Percentiles rank a stretch among this genome's conserved stretches.
phyloP scores from a whole-genome alignment of 1,284 basidiomycete genomes.

The Sparassis latifolia region DNA sequence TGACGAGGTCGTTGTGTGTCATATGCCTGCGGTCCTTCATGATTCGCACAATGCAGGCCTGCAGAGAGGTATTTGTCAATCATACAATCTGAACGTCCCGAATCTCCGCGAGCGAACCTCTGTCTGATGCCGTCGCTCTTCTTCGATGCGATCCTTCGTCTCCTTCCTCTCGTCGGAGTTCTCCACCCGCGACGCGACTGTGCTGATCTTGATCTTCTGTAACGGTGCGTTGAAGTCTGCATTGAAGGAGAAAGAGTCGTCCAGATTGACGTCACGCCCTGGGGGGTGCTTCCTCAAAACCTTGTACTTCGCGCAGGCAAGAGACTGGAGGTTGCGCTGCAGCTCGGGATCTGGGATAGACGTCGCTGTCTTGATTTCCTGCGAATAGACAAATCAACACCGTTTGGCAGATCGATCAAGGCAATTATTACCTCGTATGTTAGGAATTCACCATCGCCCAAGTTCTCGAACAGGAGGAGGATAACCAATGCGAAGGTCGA shows the following conservation, averaged over 20 bases:
- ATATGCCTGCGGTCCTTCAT: conserved; percentile 97
- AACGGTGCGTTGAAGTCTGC: conserved; percentile 72
- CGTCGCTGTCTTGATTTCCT: conserved; percentile 72
- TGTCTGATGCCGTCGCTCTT: conserved; percentile 86
- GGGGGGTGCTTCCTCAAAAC: conserved; percentile 89
- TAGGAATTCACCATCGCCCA: conserved; percentile 62
- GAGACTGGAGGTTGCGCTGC: conserved; percentile 87
- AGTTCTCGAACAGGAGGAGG: conserved; percentile 81
- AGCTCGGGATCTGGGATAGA: conserved; percentile 75
- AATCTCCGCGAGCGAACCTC: conserved; percentile 54
- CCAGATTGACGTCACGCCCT: conserved; percentile 70
- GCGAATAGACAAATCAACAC: neutral
- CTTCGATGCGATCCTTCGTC: conserved; percentile 87
- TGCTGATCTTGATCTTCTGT: conserved; percentile 92
- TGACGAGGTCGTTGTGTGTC: conserved; percentile 84
- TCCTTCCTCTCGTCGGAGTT: conserved; percentile 84
- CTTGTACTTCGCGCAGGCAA: conserved; percentile 97
- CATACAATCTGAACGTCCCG: neutral
- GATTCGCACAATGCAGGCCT: conserved; percentile 96
- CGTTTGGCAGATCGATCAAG: too few species aligned
- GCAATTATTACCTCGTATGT: conserved; percentile 55
- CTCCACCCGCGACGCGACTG: conserved; percentile 84
- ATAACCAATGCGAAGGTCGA: conserved; percentile 89
- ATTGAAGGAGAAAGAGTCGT: conserved; percentile 91
- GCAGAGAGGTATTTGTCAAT: conserved; percentile 1